These are phyloP conservation scores for Candida railenensis DNA, from an alignment of 805 yeast genomes.

Conservation along the genomic window DNA sequence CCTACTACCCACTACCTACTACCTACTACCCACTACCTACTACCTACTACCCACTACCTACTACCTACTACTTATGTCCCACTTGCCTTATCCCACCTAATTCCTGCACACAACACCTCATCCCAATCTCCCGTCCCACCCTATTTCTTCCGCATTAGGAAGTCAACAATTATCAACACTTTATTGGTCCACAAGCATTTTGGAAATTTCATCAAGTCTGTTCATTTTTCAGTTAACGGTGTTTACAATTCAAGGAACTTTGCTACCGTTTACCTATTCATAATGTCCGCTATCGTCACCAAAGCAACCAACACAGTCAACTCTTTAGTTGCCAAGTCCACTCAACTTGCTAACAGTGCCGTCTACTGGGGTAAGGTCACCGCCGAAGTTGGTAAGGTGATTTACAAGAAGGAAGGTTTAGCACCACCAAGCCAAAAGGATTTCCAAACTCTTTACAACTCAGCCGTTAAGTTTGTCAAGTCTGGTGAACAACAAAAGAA, in stretches of 20 bases:
- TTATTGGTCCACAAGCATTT: slow-evolving; percentile 12
- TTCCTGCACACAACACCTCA: too few species aligned
- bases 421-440: slow-evolving; percentile 85
- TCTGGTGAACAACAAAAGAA: slow-evolving; percentile 58
- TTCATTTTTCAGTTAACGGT: neutral
- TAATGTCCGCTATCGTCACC: slow-evolving; percentile 43
- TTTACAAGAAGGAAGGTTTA: slow-evolving; percentile 88
- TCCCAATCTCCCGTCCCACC: too few species aligned
- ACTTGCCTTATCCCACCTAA: too few species aligned
- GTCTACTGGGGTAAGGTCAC: slow-evolving; percentile 79
- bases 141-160: slow-evolving; percentile 20
- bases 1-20: too few species aligned
- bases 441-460: slow-evolving; percentile 70
- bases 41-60: too few species aligned
- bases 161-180: slow-evolving; percentile 15
- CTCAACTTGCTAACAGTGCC: slow-evolving; percentile 48
- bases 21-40: too few species aligned
- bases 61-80: too few species aligned
- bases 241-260: neutral
- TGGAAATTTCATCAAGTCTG: neutral
- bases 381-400: slow-evolving; percentile 66
- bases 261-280: slow-evolving; percentile 8
- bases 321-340: slow-evolving; percentile 34
- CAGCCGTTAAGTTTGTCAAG: slow-evolving; percentile 34
- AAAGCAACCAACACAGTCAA: slow-evolving; percentile 41